A percentile compares a stretch with the other conserved stretches of the same genome.
These are phyloP conservation scores for Peronosclerospora sorghi DNA, from an alignment of 352 stramenopile genomes.

Conservation along the genomic window DNA sequence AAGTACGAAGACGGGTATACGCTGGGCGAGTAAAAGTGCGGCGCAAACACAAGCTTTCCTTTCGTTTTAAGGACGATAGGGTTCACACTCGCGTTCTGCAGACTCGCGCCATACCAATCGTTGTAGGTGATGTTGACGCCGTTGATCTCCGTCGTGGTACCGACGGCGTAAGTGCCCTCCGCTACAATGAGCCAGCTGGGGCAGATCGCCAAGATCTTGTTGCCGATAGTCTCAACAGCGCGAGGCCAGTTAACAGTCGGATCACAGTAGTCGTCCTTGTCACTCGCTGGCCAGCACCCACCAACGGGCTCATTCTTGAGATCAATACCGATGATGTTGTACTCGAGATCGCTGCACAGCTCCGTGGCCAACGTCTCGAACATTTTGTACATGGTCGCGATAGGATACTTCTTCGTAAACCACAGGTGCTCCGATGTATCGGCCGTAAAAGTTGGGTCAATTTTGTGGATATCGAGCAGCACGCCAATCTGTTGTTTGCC, in stretches of 20 bases:
- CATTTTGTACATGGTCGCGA: slow-evolving; percentile 48
- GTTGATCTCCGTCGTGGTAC: slow-evolving; percentile 36
- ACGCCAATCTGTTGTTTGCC: slow-evolving; percentile 73
- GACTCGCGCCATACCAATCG: slow-evolving; percentile 74
- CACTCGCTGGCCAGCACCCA: slow-evolving; percentile 56
- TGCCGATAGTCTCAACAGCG: slow-evolving; percentile 50
- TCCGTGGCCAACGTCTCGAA: slow-evolving; percentile 55
- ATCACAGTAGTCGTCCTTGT: slow-evolving; percentile 42
- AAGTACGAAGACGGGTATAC: slow-evolving; percentile 71
- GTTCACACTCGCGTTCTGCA: slow-evolving; percentile 65
- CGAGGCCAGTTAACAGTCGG: slow-evolving; percentile 58
- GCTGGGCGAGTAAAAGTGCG: slow-evolving; percentile 76
- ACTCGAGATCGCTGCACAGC: slow-evolving; percentile 64
- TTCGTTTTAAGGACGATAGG: slow-evolving; percentile 39
- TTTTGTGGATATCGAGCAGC: slow-evolving; percentile 78
- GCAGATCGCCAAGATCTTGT: slow-evolving; percentile 52
- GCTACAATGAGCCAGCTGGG: slow-evolving; percentile 72
- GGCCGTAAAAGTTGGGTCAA: slow-evolving; percentile 60
- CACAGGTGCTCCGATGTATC: slow-evolving; percentile 66
- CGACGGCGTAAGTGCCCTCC: slow-evolving; percentile 46
- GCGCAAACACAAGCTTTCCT: slow-evolving; percentile 73
- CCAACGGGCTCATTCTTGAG: slow-evolving; percentile 75
- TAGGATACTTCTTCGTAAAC: slow-evolving; percentile 50
- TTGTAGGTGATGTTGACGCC: slow-evolving; percentile 60
- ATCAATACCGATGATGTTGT: slow-evolving; percentile 80